Percentiles rank a stretch among this genome's conserved stretches.
Evolutionary conservation across 441 rosid genomes (phyloP).

Genomic region (Adansonia gregorii): DNA sequence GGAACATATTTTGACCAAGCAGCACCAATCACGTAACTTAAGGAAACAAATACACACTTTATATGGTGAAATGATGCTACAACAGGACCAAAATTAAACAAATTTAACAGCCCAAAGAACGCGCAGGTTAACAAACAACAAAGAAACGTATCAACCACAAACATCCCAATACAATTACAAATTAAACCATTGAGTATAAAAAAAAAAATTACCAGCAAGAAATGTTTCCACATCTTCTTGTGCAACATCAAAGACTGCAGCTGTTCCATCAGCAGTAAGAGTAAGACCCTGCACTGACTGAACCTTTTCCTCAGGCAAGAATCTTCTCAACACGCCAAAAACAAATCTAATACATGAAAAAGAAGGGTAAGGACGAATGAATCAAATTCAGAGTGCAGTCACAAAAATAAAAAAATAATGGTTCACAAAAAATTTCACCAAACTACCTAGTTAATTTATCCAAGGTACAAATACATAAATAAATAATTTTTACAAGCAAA

Average conservation of each 20-base stretch:
- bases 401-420: not conserved
- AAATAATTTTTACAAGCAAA: not conserved
- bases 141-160: not conserved
- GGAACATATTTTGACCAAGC: not conserved
- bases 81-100: not conserved
- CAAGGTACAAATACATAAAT: not conserved
- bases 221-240: slow-evolving; percentile 63
- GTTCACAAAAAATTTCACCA: not conserved
- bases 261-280: slow-evolving; percentile 78
- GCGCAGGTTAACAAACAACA: not conserved
- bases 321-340: slow-evolving; percentile 65
- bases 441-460: not conserved
- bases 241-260: slow-evolving; percentile 81
- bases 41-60: not conserved
- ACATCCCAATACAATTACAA: not conserved
- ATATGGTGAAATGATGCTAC: not conserved
- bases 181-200: not conserved
- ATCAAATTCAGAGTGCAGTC: not conserved
- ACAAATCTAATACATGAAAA: slow-evolving; percentile 55
- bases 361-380: not conserved
- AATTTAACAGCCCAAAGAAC: not conserved
- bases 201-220: slow-evolving; percentile 52
- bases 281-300: slow-evolving; percentile 66
- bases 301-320: slow-evolving; percentile 85
- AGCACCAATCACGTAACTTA: slow-evolving; percentile 1